A percentile compares a stretch with the other conserved stretches of the same genome.
phyloP scores from a whole-genome alignment of 306 rosid species.

The Luffa aegyptiaca region DNA sequence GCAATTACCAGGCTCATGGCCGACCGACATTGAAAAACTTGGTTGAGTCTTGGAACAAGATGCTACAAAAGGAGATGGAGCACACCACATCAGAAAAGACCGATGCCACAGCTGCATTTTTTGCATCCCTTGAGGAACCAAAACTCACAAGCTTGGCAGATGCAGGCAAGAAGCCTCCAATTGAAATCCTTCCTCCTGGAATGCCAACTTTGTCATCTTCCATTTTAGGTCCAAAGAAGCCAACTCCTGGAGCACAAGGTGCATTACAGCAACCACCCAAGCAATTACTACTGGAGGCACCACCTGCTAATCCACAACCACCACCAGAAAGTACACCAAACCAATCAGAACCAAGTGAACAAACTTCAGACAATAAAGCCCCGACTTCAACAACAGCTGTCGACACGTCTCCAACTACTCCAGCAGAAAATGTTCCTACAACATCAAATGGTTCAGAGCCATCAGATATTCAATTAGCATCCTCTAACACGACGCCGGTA shows the following conservation, averaged over 20 bases:
- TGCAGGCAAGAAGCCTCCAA: slow-evolving; percentile 87
- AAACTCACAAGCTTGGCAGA: slow-evolving; percentile 92
- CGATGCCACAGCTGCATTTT: slow-evolving; percentile 84
- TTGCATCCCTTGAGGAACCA: slow-evolving; percentile 90
- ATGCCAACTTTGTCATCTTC: slow-evolving; percentile 68
- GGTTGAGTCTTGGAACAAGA: slow-evolving; percentile 89
- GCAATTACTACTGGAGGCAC: slow-evolving; percentile 74
- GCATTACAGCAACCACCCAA: slow-evolving; percentile 49
- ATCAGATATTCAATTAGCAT: slow-evolving; percentile 7
- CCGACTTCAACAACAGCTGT: slow-evolving; percentile 19
- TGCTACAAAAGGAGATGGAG: slow-evolving; percentile 81
- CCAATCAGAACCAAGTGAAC: slow-evolving; percentile 25
- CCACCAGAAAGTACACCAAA: slow-evolving; percentile 29
- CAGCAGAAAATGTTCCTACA: slow-evolving; percentile 1
- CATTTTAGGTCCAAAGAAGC: slow-evolving; percentile 62
- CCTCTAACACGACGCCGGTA: slow-evolving; percentile 21
- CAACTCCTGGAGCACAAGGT: slow-evolving; percentile 42
- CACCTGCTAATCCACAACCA: slow-evolving; percentile 39
- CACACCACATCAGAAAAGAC: slow-evolving; percentile 56
- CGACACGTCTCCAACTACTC: slow-evolving; percentile 15
- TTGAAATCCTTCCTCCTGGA: slow-evolving; percentile 94
- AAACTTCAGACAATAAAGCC: neutral
- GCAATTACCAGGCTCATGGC: slow-evolving; percentile 74
- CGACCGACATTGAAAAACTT: slow-evolving; percentile 89
- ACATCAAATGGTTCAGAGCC: slow-evolving; percentile 14